Evolutionary conservation across 306 rosid species (phyloP), one percentile per base, ranked within the genome.

Genomic region (Dryas alaskensis): DNA sequence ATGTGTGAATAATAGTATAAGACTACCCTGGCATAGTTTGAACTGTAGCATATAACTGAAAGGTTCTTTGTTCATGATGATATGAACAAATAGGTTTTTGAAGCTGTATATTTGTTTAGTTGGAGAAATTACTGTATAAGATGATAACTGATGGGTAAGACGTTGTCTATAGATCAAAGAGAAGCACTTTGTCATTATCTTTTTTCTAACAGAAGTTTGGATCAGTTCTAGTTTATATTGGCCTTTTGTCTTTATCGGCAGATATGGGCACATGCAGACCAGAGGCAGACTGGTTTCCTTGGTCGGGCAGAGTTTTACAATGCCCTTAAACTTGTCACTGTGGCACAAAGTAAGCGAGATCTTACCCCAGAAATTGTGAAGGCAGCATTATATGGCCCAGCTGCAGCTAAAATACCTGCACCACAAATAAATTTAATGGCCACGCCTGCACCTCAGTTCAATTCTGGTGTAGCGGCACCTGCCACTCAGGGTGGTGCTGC

Each of bases 261-360:
- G 99, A 87, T 95, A 74, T 95, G 99, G 99, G 89, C 87, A 43
- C 66, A 69, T 85, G 92, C 99, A 70, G 90, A 92, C 75, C 87
- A 55, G 80, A 86, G 88, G 76, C 93, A 92, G 71, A 88, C 87
- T 74, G 88, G 89, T 45, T 95, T 79, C 75, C 98, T 95, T 54
- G 97, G 97, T 51, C 88, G 91, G 51, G 81, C 87, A 4, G 99
- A 92, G 86, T 95, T 95, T 79, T 92, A 95, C 84, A 90, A 95
- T 87, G 98, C 98, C 66, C 99, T 95, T 79, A 92, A 85, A 76
- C 99, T 95, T 78, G 96, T 90, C 51, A 95, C 99, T n/a, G 98
- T 95, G 72, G 99, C 97, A 61, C 99, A 95, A 77, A 92, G 92
- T 79, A 94, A 87, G 83, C 90, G 96, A 45, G 97, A 92, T 43